Base-by-base conservation (phyloP, 805 yeast species). In the Zygosaccharomyces bailii region DNA sequence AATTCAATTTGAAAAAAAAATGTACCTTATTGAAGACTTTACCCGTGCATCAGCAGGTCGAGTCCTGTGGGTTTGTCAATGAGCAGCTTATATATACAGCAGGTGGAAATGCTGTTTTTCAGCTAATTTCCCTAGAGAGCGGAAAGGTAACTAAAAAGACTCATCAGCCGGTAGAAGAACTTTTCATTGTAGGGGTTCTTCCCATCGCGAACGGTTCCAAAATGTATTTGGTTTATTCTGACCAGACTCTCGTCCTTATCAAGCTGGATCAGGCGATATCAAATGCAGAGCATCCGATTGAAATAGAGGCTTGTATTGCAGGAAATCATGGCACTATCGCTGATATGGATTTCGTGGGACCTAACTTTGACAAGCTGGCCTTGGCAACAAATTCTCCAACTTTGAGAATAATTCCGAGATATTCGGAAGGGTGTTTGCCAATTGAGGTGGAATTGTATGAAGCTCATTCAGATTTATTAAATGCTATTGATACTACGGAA, bases 301-400 rank as follows among this genome's bases (percentile, higher is more conserved):
- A 74, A 14, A 60, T 76, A 2, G 55, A 64, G 5, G 71, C 80
- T 44, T 74, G 79, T 33, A 72, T 89, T 54, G 93, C 96, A 0
- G 97, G 97, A 54, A 89, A 89, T 64, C 96, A 91, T 66, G 98
- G 97, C 45, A 91, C 93, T 19, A 82, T 93, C 56, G 96, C 96
- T 2, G 98, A 91, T 61, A 75, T 89, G 69, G 78, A 80, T 53
- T 84, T 80, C 57, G 83, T 82, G 24, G 93, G 93, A 0, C 86
- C 87, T 5, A 49, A 63, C 10, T 60, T 69, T 23, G 61, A 73
- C 36, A 67, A 73, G 29, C 63, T 91, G 35, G 98, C 95, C 4
- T 64, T 93, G 52, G 97, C 98, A 1, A 91, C 98, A 2, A 93
- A 93, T 65, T 86, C 98, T 1, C 95, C 96, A 9, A 81, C 91